These are phyloP conservation scores for Neurospora sp. DNA, from an alignment of 495 filamentous ascomycete species.

Conservation along the genomic window DNA sequence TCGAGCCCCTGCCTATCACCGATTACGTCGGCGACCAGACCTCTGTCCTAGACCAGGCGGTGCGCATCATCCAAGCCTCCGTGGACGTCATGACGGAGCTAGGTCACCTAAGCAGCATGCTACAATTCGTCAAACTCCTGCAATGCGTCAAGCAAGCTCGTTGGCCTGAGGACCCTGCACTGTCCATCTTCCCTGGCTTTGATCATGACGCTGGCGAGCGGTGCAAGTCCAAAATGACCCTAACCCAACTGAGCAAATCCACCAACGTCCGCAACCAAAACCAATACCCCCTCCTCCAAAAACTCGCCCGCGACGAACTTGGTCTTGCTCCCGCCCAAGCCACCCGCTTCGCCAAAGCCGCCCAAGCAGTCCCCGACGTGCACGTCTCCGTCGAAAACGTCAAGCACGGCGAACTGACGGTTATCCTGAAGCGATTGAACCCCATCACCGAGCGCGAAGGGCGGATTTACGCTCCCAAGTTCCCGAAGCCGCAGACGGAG, in stretches of 20 bases:
- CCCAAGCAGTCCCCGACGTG: conserved; percentile 56
- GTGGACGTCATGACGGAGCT: conserved; percentile 94
- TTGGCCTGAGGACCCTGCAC: conserved; percentile 75
- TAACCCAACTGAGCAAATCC: neutral
- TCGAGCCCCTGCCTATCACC: conserved; percentile 75
- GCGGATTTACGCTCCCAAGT: conserved; percentile 73
- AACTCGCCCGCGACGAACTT: conserved; percentile 29
- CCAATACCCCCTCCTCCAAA: conserved; percentile 28
- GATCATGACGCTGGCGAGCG: conserved; percentile 31
- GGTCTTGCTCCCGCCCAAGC: conserved; percentile 22
- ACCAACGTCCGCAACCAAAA: conserved; percentile 13
- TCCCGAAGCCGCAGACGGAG: conserved; percentile 91
- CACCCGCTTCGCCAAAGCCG: conserved; percentile 45
- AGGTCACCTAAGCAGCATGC: conserved; percentile 61
- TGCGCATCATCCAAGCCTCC: conserved; percentile 86
- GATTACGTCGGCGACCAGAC: conserved; percentile 94
- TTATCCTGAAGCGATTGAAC: conserved; percentile 61
- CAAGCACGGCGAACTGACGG: conserved; percentile 49
- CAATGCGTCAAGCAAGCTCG: conserved; percentile 85
- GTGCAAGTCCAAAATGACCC: conserved; percentile 19
- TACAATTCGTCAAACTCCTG: conserved; percentile 73
- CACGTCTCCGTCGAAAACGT: conserved; percentile 50
- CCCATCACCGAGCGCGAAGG: conserved; percentile 47
- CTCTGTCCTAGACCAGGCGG: conserved; percentile 79
- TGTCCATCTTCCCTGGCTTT: conserved; percentile 77